phyloP scores from a whole-genome alignment of 441 rosid genomes.

The Adansonia grandidieri region DNA sequence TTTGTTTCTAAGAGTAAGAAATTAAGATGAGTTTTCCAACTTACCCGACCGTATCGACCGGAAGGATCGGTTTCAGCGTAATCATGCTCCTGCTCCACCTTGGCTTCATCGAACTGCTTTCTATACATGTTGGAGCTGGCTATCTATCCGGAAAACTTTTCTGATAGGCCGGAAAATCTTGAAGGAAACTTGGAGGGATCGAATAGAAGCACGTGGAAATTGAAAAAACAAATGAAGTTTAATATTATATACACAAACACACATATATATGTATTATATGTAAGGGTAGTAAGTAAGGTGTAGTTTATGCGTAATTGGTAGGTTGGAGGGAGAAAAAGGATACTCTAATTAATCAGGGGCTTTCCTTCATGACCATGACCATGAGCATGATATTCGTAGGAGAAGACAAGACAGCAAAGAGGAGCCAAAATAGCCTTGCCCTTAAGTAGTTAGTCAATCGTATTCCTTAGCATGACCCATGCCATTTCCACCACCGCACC shows the following conservation, averaged over 20 bases:
- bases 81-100: slow-evolving; percentile 7
- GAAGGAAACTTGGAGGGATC: background rate
- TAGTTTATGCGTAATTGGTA: background rate
- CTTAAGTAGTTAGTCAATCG: too few species aligned
- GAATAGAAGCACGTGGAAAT: background rate
- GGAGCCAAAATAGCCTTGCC: too few species aligned
- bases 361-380: too few species aligned
- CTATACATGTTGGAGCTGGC: slow-evolving; percentile 38
- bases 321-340: background rate
- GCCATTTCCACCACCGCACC: too few species aligned
- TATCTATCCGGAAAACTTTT: background rate
- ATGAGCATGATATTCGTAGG: too few species aligned
- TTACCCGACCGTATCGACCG: slow-evolving; percentile 83
- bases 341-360: too few species aligned
- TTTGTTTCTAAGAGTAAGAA: background rate
- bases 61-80: slow-evolving; percentile 80
- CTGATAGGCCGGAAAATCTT: too few species aligned
- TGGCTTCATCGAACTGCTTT: slow-evolving; percentile 36
- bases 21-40: slow-evolving; percentile 28
- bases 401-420: too few species aligned
- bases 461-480: too few species aligned
- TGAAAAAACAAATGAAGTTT: background rate
- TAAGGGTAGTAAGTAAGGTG: background rate
- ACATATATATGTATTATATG: background rate
- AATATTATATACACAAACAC: too few species aligned